Evolutionary conservation across 345 rosid genomes (phyloP).

Genomic region (Euphorbia tirucalli): DNA sequence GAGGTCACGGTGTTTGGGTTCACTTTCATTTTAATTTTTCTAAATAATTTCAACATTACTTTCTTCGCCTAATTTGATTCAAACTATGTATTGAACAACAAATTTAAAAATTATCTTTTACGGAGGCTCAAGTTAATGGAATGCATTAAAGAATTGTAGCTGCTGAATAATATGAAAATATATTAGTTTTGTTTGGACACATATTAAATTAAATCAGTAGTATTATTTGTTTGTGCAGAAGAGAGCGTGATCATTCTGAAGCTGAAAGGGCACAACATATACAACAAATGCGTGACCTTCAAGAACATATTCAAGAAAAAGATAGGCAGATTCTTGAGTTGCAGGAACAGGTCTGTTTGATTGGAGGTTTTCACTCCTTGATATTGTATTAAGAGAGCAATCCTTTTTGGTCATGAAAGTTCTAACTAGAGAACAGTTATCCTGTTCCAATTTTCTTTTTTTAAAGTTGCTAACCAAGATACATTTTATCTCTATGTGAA

Average conservation of each 20-base stretch:
- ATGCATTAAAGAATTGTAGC: neutral
- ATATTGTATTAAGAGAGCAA: neutral
- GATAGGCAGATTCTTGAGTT: slow-evolving; percentile 77
- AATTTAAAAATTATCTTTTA: neutral
- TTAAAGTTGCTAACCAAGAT: neutral
- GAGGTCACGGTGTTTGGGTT: neutral
- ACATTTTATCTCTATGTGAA: neutral
- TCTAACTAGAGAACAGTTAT: neutral
- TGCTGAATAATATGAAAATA: neutral
- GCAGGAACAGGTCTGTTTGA: slow-evolving; percentile 79
- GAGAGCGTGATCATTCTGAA: slow-evolving; percentile 97
- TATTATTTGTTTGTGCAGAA: slow-evolving; percentile 46
- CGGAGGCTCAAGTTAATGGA: neutral
- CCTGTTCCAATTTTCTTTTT: neutral
- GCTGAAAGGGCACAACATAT: slow-evolving; percentile 84
- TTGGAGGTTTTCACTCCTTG: slow-evolving; percentile 10
- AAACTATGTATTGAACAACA: neutral
- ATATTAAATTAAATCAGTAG: slow-evolving; percentile 2
- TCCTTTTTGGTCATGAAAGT: neutral
- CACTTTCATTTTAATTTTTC: neutral
- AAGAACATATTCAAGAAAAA: slow-evolving; percentile 87
- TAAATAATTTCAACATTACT: neutral
- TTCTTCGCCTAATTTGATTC: neutral
- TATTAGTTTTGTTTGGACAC: neutral
- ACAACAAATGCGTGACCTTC: slow-evolving; percentile 78